A percentile compares a stretch with the other conserved stretches of the same genome.
Conservation (phyloP, 1,284 basidiomycete species). For the Violaceomyces palustris region DNA sequence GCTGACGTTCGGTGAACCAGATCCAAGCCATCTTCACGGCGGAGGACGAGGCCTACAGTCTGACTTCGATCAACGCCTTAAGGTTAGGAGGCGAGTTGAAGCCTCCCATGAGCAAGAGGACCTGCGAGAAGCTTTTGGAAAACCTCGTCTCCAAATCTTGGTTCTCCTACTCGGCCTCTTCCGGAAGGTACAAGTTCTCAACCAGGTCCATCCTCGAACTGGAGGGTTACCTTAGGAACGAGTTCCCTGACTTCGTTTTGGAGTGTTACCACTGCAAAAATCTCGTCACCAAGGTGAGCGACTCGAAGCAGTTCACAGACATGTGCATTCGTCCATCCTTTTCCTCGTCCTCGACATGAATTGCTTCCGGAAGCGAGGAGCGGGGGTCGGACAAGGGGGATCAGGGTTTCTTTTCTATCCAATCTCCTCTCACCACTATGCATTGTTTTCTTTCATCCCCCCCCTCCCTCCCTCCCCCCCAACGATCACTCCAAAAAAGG, state of each 20-base stretch:
- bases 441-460: no score
- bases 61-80: constrained; percentile 67
- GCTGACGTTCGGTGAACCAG: no score
- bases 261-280: constrained; percentile 73
- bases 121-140: constrained; percentile 66
- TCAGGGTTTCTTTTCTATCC: no score
- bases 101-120: constrained; percentile 66
- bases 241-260: constrained; percentile 62
- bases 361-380: no score
- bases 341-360: no score
- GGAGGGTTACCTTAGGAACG: constrained; percentile 66
- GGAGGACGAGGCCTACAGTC: constrained; percentile 66
- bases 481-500: no score
- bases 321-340: no score
- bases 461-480: no score
- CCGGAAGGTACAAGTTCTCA: constrained; percentile 71
- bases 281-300: no score
- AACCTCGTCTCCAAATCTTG: constrained; percentile 62
- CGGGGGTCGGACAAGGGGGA: no score
- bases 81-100: constrained; percentile 60
- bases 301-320: no score
- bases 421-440: no score
- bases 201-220: constrained; percentile 71
- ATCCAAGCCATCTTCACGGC: constrained; percentile 81
- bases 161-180: not conserved